Evolutionary conservation across 2,329 filamentous ascomycete species (phyloP), one percentile per base, ranked within the genome.

Genomic region (Dryadomyces sulphureus): DNA sequence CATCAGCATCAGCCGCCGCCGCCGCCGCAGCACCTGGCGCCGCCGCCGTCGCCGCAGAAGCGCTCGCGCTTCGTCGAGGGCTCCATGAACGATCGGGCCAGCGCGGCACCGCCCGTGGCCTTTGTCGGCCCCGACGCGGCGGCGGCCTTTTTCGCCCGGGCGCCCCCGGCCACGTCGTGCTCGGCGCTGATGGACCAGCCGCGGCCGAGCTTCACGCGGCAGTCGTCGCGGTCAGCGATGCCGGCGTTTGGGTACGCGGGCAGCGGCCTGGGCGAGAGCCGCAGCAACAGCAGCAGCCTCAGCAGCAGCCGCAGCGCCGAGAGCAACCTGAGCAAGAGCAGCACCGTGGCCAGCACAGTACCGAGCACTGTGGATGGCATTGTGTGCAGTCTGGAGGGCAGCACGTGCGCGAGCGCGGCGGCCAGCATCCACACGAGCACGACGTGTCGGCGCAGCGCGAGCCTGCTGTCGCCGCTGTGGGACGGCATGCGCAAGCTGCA

Each of bases 31-130:
- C 45, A 38, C n/a, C 21, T 16, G 21, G 22, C 25, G 38, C 42
- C 25, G 22, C 36, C 16, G 9, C 24, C 34, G 17, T 4, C 19
- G 22, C 32, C 16, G 22, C 21, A 36, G 22, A 25, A 36, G 5
- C 39, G 48, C 1, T 67, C 76, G 65, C 59, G 77, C 63, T 68
- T 93, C 73, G 56, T 81, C 34, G 88, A 94, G 63, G 88, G 83
- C 36, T 90, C 82, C 56, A 90, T 94, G 84, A 86, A 81, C 57
- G 85, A 93, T 61, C 79, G 84, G 52, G 69, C 75, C 27, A 89
- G 83, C 56, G 72, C 77, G 48, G 74, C 70, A 49, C 86, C 86
- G 24, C 84, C 84, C 0, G 69, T 73, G 39, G 70, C 77, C 36
- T 88, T 84, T 60, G 68, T 83, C 38, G 50, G 49, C 12, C 40